A percentile compares a stretch with the other conserved stretches of the same genome.
These are phyloP conservation scores for Wickerhamiella parazyma DNA, from an alignment of 805 yeast species.

Conservation along the genomic window DNA sequence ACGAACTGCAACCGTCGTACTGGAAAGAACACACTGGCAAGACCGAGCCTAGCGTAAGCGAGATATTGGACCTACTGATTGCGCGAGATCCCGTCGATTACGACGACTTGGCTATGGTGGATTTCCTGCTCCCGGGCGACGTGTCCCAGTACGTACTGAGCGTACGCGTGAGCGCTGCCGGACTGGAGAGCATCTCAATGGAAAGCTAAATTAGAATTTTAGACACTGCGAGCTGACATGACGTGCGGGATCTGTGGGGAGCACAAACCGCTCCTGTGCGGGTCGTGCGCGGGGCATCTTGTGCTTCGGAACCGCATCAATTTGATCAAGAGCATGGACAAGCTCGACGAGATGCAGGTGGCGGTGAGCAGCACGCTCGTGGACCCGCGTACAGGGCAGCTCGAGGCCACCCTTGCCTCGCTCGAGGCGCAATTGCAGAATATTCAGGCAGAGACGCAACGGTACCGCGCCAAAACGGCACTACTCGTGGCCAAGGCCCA, in stretches of 20 bases:
- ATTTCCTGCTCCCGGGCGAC: not conserved
- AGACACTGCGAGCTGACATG: not conserved
- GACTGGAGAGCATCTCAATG: not conserved
- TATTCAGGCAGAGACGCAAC: slow-evolving; percentile 12
- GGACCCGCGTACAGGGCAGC: slow-evolving; percentile 14
- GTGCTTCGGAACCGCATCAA: slow-evolving; percentile 18
- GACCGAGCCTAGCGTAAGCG: not conserved
- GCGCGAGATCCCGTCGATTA: not conserved
- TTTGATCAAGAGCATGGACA: slow-evolving; percentile 17
- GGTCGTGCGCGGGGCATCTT: slow-evolving; percentile 17
- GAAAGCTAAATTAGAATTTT: not conserved
- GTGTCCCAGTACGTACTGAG: not conserved
- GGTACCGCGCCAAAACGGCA: slow-evolving; percentile 12
- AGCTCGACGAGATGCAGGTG: slow-evolving; percentile 12
- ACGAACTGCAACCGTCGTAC: not conserved
- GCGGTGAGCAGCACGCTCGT: slow-evolving; percentile 2
- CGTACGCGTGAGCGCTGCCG: not conserved
- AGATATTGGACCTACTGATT: too few species aligned
- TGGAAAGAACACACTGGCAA: not conserved
- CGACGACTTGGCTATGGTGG: not conserved
- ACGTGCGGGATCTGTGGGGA: slow-evolving; percentile 20
- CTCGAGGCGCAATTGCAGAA: slow-evolving; percentile 14
- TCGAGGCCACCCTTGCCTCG: slow-evolving; percentile 14
- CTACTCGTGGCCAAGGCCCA: slow-evolving; percentile 8
- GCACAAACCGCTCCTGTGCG: slow-evolving; percentile 16